These are phyloP conservation scores for Ascosphaera acerosa DNA, from an alignment of 2,329 filamentous ascomycete genomes.

Conservation along the genomic window DNA sequence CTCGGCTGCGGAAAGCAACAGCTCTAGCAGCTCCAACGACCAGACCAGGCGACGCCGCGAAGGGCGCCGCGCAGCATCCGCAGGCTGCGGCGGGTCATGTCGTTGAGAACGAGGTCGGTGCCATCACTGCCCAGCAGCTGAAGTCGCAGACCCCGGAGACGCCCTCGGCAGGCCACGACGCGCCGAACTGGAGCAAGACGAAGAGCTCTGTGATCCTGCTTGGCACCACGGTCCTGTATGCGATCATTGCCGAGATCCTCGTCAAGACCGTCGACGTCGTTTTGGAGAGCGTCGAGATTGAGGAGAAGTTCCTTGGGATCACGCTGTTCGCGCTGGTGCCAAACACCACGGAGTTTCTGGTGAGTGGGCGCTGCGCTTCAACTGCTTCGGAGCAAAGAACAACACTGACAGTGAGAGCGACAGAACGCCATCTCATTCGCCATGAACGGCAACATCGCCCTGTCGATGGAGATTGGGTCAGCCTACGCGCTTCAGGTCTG, in stretches of 20 bases:
- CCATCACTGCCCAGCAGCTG: conserved; percentile 7
- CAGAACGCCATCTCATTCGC: conserved; percentile 96
- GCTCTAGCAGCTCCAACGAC: conserved; percentile 14
- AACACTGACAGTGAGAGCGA: background rate
- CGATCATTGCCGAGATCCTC: conserved; percentile 89
- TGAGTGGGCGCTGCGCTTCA: conserved; percentile 20
- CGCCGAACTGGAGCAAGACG: conserved; percentile 86
- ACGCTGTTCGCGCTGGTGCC: conserved; percentile 91
- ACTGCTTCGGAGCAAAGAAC: background rate
- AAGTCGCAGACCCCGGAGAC: conserved; percentile 19
- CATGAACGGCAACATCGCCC: conserved; percentile 96
- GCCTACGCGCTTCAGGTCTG: conserved; percentile 94
- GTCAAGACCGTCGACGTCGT: conserved; percentile 97
- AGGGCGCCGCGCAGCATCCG: conserved; percentile 8
- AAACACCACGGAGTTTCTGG: conserved; percentile 92
- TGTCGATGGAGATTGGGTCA: conserved; percentile 97
- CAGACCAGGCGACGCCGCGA: conserved; percentile 10
- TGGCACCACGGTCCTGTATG: conserved; percentile 72
- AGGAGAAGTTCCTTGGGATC: conserved; percentile 93
- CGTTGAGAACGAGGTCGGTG: conserved; percentile 24
- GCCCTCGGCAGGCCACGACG: conserved; percentile 56
- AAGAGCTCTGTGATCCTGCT: conserved; percentile 83
- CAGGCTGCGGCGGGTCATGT: conserved; percentile 13
- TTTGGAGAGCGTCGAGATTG: conserved; percentile 64
- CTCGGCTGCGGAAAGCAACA: conserved; percentile 26